phyloP scores from a whole-genome alignment of 768 basidiomycete genomes.

The Erythrobasidium yunnanense region DNA sequence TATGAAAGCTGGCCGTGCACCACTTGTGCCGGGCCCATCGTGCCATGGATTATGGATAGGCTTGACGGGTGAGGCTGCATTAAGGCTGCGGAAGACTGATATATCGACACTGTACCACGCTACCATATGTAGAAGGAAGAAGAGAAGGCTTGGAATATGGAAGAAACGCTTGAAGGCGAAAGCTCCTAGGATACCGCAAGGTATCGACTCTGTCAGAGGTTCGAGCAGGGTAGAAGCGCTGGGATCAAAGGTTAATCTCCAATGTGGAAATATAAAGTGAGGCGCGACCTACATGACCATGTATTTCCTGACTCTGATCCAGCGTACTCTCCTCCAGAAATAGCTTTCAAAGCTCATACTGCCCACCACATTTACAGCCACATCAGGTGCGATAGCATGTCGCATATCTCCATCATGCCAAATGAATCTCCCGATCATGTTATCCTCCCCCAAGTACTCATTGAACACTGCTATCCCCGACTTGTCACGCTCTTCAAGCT shows the following conservation, averaged over 20 bases:
- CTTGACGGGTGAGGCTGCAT: slow-evolving; percentile 38
- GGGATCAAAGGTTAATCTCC: not conserved
- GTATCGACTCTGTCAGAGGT: slow-evolving; percentile 79
- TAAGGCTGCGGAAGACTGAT: slow-evolving; percentile 66
- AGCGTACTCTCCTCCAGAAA: slow-evolving; percentile 76
- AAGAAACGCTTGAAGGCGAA: slow-evolving; percentile 51
- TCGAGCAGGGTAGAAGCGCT: slow-evolving; percentile 69
- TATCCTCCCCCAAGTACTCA: slow-evolving; percentile 89
- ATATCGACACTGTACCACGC: slow-evolving; percentile 69
- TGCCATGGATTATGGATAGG: slow-evolving; percentile 46
- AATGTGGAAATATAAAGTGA: not conserved
- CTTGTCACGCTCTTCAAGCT: slow-evolving; percentile 19
- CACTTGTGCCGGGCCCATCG: slow-evolving; percentile 45
- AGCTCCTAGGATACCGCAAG: slow-evolving; percentile 57
- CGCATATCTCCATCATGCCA: slow-evolving; percentile 86
- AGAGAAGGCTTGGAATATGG: slow-evolving; percentile 43
- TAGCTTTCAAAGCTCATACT: slow-evolving; percentile 77
- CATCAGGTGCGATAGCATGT: slow-evolving; percentile 82
- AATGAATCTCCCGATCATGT: slow-evolving; percentile 82
- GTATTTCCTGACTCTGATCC: slow-evolving; percentile 91
- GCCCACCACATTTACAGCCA: slow-evolving; percentile 77
- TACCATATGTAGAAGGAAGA: slow-evolving; percentile 49
- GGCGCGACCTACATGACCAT: slow-evolving; percentile 55
- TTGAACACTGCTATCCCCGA: slow-evolving; percentile 67
- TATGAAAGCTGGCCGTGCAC: slow-evolving; percentile 52